Conservation (phyloP, 305 asterid species). For the Coffea humblotiana region DNA sequence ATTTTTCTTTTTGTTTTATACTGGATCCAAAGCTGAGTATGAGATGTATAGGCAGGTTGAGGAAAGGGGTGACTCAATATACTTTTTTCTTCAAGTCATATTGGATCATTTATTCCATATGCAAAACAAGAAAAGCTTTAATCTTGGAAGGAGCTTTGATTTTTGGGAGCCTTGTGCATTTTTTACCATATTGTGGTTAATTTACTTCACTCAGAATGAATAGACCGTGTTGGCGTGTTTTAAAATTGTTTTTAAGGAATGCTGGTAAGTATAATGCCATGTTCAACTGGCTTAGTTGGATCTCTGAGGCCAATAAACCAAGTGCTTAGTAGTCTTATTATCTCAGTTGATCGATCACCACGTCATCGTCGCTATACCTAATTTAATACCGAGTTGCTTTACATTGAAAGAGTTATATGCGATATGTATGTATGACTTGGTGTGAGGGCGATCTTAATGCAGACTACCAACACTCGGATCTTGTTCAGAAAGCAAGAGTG, state of each 20-base stretch:
- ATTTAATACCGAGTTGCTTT: not conserved
- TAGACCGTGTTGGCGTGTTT: not conserved
- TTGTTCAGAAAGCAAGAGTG: not conserved
- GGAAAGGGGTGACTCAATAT: slow-evolving; percentile 7
- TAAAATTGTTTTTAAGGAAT: too few relatives aligned
- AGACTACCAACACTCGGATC: not conserved
- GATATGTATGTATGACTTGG: not conserved
- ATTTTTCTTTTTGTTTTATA: not conserved
- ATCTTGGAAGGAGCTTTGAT: not conserved
- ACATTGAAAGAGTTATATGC: not conserved
- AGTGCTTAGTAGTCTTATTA: not conserved
- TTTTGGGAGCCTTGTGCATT: not conserved
- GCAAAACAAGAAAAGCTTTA: not conserved
- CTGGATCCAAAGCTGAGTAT: slow-evolving; percentile 10
- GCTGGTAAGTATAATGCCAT: not conserved
- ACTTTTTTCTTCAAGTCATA: not conserved
- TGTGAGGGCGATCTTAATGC: not conserved
- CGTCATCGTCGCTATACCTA: not conserved
- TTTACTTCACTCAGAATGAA: not conserved
- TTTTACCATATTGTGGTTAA: not conserved
- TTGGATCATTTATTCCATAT: not conserved
- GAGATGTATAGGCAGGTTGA: slow-evolving; percentile 16
- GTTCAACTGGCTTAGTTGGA: not conserved
- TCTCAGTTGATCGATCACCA: not conserved
- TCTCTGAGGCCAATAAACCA: not conserved